Conservation (phyloP, 73 alveolate genomes). For the Uronychia setigera region DNA sequence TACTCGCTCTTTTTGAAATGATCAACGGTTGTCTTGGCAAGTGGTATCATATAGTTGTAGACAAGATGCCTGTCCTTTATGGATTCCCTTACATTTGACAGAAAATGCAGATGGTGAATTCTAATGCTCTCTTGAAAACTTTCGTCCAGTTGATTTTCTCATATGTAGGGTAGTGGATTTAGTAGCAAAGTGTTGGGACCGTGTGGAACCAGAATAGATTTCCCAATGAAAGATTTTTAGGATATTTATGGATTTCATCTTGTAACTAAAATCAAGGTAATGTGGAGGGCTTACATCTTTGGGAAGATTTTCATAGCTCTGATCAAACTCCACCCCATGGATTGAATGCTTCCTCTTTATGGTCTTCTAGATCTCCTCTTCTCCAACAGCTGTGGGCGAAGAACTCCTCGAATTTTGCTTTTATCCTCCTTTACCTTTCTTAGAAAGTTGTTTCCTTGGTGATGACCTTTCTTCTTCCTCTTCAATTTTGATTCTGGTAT, state of each 20-base stretch:
- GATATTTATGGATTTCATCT: slow-evolving; percentile 45
- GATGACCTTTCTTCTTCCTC: background rate
- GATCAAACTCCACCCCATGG: background rate
- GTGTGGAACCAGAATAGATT: slow-evolving; percentile 29
- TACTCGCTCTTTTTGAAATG: slow-evolving; percentile 9
- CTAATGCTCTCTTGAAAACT: slow-evolving; percentile 54
- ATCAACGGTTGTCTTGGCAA: slow-evolving; percentile 21
- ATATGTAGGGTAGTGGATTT: slow-evolving; percentile 69
- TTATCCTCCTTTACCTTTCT: background rate
- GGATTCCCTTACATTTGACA: slow-evolving; percentile 5
- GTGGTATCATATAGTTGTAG: slow-evolving; percentile 42
- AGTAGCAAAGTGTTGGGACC: slow-evolving; percentile 83
- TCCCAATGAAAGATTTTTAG: slow-evolving; percentile 34
- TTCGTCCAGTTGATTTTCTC: slow-evolving; percentile 48
- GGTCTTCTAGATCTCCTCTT: background rate
- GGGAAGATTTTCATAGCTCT: slow-evolving; percentile 7
- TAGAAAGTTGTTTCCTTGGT: background rate
- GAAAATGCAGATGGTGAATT: slow-evolving; percentile 15
- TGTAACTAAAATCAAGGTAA: background rate
- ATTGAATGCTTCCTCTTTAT: background rate
- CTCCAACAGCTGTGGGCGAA: background rate
- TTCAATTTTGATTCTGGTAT: background rate
- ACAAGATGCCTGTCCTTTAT: slow-evolving; percentile 5
- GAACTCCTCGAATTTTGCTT: background rate
- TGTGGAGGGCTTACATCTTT: slow-evolving; percentile 2